Evolutionary conservation across 2,329 filamentous ascomycete genomes (phyloP), one percentile per base, ranked within the genome.

Genomic region (Phaeosphaeria sp.): DNA sequence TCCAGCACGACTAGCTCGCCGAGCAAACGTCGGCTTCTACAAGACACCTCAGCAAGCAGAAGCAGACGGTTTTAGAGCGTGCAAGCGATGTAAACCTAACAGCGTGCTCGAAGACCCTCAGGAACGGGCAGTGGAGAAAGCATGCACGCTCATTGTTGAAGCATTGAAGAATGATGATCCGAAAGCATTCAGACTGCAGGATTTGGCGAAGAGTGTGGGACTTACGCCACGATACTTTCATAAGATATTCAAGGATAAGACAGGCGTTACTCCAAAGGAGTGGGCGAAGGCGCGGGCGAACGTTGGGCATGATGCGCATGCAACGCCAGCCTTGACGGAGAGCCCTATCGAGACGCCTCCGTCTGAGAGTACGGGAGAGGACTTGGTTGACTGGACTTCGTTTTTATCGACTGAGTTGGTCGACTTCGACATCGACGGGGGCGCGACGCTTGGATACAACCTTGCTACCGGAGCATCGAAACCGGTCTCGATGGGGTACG

Each of bases 181-280:
- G 1, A 69, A 68, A 11, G 51, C 51, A 0, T 42, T 78, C 56
- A 79, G 74, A 45, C 62, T 86, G 49, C 78, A 81, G 30, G 75
- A 80, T 21, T 75, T 88, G 68, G 85, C 85, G 7, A 77, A 70
- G 44, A 78, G 79, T 65, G 82, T 82, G 5, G 82, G 82, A 0
- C 71, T 87, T 39, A 86, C 84, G 9, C 83, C 84, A 51, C 82
- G 85, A 73, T 85, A 88, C 66, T 85, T 88, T 50, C 84, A 86
- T 64, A 81, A 85, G 22, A 79, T 85, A 4, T 88, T 88, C 67
- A 87, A 86, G 72, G 81, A 81, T 66, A 80, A 79, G 44, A 81
- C 80, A 17, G 84, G 85, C 7, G 56, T 82, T 43, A 87, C 85
- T 48, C 84, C 83, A 2, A 81, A 80, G 24, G 77, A 79, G 57